Evolutionary conservation across 2,329 filamentous ascomycete genomes (phyloP), one percentile per base, ranked within the genome.

Genomic region (Metarhizium robertsii): DNA sequence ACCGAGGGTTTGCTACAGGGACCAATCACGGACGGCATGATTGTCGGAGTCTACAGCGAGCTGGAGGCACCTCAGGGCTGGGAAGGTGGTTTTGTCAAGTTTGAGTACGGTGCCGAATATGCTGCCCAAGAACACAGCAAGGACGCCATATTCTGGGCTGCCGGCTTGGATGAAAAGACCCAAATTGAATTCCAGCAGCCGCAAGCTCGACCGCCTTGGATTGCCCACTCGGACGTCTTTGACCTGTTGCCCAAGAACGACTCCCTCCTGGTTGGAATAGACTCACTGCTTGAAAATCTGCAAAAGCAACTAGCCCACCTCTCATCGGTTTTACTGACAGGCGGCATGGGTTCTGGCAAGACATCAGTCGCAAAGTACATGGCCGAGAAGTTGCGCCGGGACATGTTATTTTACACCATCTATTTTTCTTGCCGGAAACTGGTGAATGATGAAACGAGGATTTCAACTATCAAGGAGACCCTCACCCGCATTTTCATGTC

Each of bases 401-500:
- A 90, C 49, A 80, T 83, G 53, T 75, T 96, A 0, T 96, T 89
- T 66, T 87, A 95, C 66, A 87, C 87, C 1, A 84, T 86, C 4
- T 96, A 95, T 70, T 91, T 95, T 61, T 82, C 90, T 0, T 97
- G 92, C 64, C 83, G 88, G 32, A 92, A 88, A 59, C 77, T 96
- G 4, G 86, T 96, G 32, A 96, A 88, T 1, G 92, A 97, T 58
- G 94, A 99, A 68, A 95, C 86, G 43, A 82, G 92, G 56, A 84
- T 96, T 14, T 88, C 90, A 2, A 90, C 88, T 0, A 90, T 99
- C 71, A 96, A 95, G 66, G 92, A 97, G 65, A 94, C 85, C 0
- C 73, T 99, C 5, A 86, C 83, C 52, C 83, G 90, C 16, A 72
- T 95, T 2, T 97, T 99, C 67, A 90, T 94, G 77, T 81, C 84